A percentile compares a stretch with the other conserved stretches of the same genome.
These are phyloP conservation scores for Leucosporidium yakuticum DNA, from an alignment of 768 basidiomycete genomes.

Conservation along the genomic window DNA sequence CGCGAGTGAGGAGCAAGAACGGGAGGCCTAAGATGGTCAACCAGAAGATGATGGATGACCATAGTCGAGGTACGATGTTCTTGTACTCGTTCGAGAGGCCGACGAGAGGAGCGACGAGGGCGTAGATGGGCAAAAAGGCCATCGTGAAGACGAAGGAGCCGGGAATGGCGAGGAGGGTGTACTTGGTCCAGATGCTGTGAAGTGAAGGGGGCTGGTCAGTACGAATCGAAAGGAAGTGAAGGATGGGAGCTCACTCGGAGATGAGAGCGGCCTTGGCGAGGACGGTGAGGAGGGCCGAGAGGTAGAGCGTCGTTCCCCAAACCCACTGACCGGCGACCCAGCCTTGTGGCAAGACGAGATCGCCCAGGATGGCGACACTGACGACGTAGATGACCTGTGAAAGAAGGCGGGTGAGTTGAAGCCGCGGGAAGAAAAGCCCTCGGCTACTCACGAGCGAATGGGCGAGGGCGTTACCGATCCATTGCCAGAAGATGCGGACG, in stretches of 20 bases:
- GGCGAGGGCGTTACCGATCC: constrained; percentile 81
- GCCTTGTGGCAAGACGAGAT: constrained; percentile 71
- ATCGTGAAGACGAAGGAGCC: constrained; percentile 97
- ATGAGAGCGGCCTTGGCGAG: constrained; percentile 95
- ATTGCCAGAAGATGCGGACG: constrained; percentile 83
- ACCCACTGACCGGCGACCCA: constrained; percentile 92
- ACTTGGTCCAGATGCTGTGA: constrained; percentile 94
- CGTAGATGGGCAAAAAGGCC: constrained; percentile 86
- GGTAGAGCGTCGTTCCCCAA: constrained; percentile 95
- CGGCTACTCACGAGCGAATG: constrained; percentile 62
- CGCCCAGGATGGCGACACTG: constrained; percentile 86
- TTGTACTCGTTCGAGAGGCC: constrained; percentile 84
- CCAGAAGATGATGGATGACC: constrained; percentile 84
- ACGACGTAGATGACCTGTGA: constrained; percentile 75
- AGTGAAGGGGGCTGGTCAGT: not conserved
- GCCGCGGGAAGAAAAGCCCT: constrained; percentile 39
- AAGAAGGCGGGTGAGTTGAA: not conserved
- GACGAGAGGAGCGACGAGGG: constrained; percentile 72
- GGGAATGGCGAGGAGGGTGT: constrained; percentile 90
- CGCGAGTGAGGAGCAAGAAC: constrained; percentile 72
- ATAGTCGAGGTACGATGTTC: constrained; percentile 83
- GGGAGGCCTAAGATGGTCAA: constrained; percentile 79
- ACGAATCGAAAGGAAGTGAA: constrained; percentile 10
- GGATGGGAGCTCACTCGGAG: constrained; percentile 68
- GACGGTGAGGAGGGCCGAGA: constrained; percentile 86